Percentiles rank a stretch among this genome's conserved stretches.
Evolutionary conservation across 371 early-diverging fungal species (phyloP).

Genomic region (Mortierella sp.): DNA sequence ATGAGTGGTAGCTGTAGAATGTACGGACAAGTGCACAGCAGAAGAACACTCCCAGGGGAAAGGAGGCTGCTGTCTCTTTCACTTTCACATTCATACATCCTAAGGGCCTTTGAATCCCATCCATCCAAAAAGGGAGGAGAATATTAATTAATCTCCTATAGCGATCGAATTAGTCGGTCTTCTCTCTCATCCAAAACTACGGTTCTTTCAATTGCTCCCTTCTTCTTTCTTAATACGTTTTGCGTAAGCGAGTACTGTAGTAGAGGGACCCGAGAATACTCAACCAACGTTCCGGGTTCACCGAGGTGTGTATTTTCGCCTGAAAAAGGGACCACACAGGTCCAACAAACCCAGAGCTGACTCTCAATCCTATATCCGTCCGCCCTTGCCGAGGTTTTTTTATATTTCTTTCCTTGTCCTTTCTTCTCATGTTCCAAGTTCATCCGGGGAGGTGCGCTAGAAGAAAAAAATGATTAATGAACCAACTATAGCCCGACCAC

Average conservation of each 20-base stretch:
- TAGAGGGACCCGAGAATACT: background rate
- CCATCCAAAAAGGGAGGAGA: background rate
- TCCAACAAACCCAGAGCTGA: constrained; percentile 7
- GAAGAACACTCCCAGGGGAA: background rate
- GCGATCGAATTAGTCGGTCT: background rate
- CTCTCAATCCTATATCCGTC: background rate
- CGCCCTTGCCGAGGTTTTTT: background rate
- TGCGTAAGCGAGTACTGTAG: background rate
- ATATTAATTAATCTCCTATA: background rate
- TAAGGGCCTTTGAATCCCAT: too few relatives aligned
- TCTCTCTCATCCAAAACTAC: background rate
- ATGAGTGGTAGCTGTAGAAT: too few relatives aligned
- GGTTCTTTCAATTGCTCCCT: background rate
- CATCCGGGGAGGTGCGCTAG: background rate
- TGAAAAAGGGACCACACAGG: background rate
- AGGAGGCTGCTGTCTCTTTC: background rate
- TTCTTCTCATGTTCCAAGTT: background rate
- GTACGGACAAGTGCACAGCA: background rate
- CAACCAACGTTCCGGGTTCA: background rate
- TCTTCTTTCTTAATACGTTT: background rate
- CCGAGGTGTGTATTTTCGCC: background rate
- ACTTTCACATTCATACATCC: background rate
- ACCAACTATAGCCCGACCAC: too few relatives aligned
- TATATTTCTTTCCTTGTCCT: background rate
- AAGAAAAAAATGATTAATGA: background rate